Evolutionary conservation across 495 filamentous ascomycete genomes (phyloP).

Genomic region (Oleoguttula mirabilis): DNA sequence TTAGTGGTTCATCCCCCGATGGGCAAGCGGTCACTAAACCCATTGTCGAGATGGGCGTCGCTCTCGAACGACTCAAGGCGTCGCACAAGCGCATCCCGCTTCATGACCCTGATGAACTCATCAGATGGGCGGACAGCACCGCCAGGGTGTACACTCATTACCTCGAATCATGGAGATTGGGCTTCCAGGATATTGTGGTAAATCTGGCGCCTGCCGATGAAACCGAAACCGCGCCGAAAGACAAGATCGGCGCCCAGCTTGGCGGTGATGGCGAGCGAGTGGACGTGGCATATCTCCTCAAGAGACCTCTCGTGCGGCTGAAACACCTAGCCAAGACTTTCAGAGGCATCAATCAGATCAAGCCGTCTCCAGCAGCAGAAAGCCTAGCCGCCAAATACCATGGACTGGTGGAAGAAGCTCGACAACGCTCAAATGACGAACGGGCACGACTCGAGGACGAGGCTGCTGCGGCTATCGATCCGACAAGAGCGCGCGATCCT

Average conservation of each 20-base stretch:
- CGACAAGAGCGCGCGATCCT: conserved; percentile 64
- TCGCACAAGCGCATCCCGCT: conserved; percentile 69
- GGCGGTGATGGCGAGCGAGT: conserved; percentile 74
- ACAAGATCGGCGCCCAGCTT: conserved; percentile 67
- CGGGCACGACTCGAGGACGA: conserved; percentile 80
- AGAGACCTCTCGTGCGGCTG: conserved; percentile 73
- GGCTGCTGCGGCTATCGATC: conserved; percentile 71
- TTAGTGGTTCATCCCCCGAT: conserved; percentile 41
- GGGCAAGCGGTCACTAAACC: conserved; percentile 64
- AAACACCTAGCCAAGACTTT: conserved; percentile 81
- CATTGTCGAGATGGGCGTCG: conserved; percentile 89
- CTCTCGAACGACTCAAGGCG: conserved; percentile 69
- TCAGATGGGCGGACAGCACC: conserved; percentile 68
- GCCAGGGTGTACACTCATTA: conserved; percentile 76
- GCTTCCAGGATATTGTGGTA: conserved; percentile 91
- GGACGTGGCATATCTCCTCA: conserved; percentile 87
- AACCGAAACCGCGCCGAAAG: conserved; percentile 57
- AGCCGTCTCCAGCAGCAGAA: conserved; percentile 47
- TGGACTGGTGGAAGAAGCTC: conserved; percentile 61
- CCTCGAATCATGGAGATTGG: conserved; percentile 78
- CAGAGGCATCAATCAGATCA: conserved; percentile 45
- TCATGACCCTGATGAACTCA: conserved; percentile 51
- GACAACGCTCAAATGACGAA: conserved; percentile 72
- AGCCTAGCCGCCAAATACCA: conserved; percentile 49
- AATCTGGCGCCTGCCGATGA: conserved; percentile 63